Percentiles rank a stretch among this genome's conserved stretches.
Evolutionary conservation across 495 filamentous ascomycete genomes (phyloP).

Genomic region (Glarea lozoyensis): DNA sequence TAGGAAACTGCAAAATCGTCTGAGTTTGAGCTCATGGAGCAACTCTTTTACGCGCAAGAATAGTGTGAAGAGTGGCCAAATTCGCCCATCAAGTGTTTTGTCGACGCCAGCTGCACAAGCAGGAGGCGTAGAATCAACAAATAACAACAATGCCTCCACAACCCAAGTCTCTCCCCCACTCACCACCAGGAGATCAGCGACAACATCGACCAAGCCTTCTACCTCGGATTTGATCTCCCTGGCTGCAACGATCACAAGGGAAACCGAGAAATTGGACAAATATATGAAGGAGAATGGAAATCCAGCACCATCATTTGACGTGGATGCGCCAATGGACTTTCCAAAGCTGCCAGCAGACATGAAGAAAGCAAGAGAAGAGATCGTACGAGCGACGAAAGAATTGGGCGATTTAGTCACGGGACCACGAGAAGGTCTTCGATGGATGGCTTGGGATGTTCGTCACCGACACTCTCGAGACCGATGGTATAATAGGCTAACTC

Average conservation of each 20-base stretch:
- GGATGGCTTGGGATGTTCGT: conserved; percentile 21
- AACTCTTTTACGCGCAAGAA: not conserved
- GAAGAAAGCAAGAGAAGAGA: conserved; percentile 14
- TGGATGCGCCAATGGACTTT: conserved; percentile 13
- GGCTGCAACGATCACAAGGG: conserved; percentile 12
- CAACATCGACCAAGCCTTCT: not conserved
- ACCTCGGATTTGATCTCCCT: conserved; percentile 9
- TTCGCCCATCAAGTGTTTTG: not conserved
- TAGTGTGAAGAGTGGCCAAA: not conserved
- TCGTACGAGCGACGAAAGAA: conserved; percentile 18
- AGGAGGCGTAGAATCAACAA: not conserved
- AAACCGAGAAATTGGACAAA: conserved; percentile 17
- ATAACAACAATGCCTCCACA: no score
- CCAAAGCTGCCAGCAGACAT: conserved; percentile 9
- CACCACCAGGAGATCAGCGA: no score
- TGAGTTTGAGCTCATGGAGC: not conserved
- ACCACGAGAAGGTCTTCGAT: conserved; percentile 15
- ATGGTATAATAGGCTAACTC: not conserved
- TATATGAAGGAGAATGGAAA: conserved; percentile 11
- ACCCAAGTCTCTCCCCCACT: no score
- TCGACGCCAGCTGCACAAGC: not conserved
- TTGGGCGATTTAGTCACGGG: conserved; percentile 16
- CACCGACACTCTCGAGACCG: not conserved
- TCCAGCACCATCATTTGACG: conserved; percentile 12
- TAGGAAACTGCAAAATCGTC: not conserved